Base-by-base conservation (phyloP, 2,329 filamentous ascomycete genomes). In the Colletotrichum sp. region DNA sequence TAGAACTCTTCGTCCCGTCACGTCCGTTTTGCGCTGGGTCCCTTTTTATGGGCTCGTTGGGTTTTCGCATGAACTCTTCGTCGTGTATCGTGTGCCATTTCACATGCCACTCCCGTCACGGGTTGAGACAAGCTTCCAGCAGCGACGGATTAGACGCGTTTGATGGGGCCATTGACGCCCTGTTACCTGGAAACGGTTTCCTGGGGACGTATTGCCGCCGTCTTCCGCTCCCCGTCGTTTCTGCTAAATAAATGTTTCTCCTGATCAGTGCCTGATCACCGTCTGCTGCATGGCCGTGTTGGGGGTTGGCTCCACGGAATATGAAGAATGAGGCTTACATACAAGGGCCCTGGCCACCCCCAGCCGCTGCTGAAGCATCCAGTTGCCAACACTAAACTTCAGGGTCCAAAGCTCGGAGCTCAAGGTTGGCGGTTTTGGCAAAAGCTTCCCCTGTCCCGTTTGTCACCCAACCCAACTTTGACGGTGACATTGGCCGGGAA, bases 1-100 rank as follows among this genome's bases (percentile, higher is more conserved):
- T 4, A n/a, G 24, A 72, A 64, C 78, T 10, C 32, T 79, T 78
- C 79, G 65, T 79, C 79, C 77, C 80, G 81, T 80, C 82, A 83
- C 82, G 80, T 81, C 75, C 79, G 77, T 18, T 80, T 72, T 72
- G 69, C 32, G 24, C 52, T 64, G 49, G 28, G 32, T 12, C 32
- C 34, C 21, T 59, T 60, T 63, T 69, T 57, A 49, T 68, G 63
- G 70, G 64, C 32, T 76, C 30, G 30, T 26, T 68, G 26, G 57
- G 39, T 39, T 72, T 36, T 34, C 44, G 69, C 73, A 72, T 72
- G 36, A 62, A 28, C 60, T n/a, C 34, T 72, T 64, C 15, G 55
- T 57, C 59, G 59, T 36, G 28, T 63, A 36, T 63, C 28, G 59
- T 32, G 63, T 76, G 44, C 28, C 69, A 72, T 57, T 72, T 76